phyloP scores from a whole-genome alignment of 2,329 filamentous ascomycete species.

The Amylocarpus encephaloides region DNA sequence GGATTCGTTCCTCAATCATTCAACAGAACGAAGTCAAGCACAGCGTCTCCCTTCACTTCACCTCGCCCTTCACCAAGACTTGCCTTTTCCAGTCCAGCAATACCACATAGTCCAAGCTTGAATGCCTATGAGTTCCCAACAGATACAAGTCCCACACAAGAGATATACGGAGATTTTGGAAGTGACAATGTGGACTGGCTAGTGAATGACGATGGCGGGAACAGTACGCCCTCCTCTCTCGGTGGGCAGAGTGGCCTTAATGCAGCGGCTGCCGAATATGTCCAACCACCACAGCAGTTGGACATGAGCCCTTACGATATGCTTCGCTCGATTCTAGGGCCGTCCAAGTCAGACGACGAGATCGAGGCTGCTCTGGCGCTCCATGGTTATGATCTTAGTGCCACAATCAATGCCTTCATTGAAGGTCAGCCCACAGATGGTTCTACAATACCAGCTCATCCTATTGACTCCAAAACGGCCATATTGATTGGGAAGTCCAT shows the following conservation, averaged over 20 bases:
- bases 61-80: conserved; percentile 88
- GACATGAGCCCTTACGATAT: conserved; percentile 99
- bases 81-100: conserved; percentile 79
- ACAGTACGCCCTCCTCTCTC: conserved; percentile 68
- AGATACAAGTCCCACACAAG: conserved; percentile 71
- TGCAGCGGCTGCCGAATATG: conserved; percentile 74
- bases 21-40: conserved; percentile 67
- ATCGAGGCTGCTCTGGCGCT: conserved; percentile 84
- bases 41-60: conserved; percentile 86
- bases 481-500: conserved; percentile 88
- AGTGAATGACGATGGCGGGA: conserved; percentile 77
- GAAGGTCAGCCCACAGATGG: conserved; percentile 56
- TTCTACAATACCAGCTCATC: conserved; percentile 38
- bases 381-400: conserved; percentile 88
- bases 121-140: conserved; percentile 93
- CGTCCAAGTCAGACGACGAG: conserved; percentile 85
- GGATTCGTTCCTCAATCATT: conserved; percentile 77
- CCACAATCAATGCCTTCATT: conserved; percentile 85
- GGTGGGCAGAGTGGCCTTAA: conserved; percentile 66
- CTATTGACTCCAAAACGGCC: conserved; percentile 53
- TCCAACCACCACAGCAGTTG: conserved; percentile 52
- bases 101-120: conserved; percentile 87
- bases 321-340: conserved; percentile 86
- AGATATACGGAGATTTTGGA: conserved; percentile 86
- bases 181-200: conserved; percentile 97